Evolutionary conservation across 305 asterid species (phyloP).

Genomic region (Fraxinus paxiana): DNA sequence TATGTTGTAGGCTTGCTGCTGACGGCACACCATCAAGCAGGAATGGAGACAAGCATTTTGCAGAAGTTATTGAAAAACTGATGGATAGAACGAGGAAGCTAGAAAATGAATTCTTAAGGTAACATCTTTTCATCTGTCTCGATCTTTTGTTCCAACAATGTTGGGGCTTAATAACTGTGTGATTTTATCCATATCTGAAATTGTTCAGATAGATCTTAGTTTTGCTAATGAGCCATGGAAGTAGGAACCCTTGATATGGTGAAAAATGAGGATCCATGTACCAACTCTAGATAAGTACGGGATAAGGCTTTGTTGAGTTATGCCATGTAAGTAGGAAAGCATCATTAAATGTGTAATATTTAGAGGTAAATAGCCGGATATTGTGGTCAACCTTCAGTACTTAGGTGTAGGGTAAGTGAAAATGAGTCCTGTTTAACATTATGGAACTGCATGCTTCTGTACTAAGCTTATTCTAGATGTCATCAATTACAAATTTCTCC

Average conservation of each 20-base stretch:
- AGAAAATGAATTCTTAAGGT: constrained; percentile 62
- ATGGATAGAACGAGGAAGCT: constrained; percentile 50
- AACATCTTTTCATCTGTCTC: constrained; percentile 25
- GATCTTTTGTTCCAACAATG: not conserved
- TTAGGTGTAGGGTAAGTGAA: not conserved
- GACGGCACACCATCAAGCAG: constrained; percentile 31
- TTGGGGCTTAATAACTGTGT: not conserved
- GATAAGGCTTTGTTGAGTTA: not conserved
- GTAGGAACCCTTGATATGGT: not conserved
- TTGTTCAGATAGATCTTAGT: not conserved
- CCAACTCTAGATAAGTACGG: not conserved
- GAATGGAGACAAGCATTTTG: constrained; percentile 33
- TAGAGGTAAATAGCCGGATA: not conserved
- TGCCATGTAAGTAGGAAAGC: not conserved
- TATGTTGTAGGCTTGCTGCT: constrained; percentile 34
- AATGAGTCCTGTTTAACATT: not conserved
- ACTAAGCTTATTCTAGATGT: not conserved
- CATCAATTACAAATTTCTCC: not conserved
- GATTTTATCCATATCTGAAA: not conserved
- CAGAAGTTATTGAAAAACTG: constrained; percentile 35
- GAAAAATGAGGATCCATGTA: not conserved
- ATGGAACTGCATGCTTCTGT: not conserved
- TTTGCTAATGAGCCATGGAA: not conserved
- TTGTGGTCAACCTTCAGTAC: constrained; percentile 6
- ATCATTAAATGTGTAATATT: not conserved